A percentile compares a stretch with the other conserved stretches of the same genome.
phyloP scores from a whole-genome alignment of 2,329 filamentous ascomycete genomes.

The Fusarium xyrophilum region DNA sequence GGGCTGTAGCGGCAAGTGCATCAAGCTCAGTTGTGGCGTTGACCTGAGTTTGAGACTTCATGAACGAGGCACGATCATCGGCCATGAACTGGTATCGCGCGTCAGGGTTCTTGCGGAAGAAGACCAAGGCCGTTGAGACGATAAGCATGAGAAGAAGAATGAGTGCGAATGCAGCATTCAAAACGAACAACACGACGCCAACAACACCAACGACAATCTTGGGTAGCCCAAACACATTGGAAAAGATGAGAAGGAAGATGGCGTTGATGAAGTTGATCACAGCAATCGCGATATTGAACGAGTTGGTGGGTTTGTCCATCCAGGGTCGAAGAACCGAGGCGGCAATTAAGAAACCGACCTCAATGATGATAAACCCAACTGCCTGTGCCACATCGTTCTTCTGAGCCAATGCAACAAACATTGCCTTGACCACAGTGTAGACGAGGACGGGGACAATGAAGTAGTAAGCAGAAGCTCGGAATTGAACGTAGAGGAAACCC shows the following conservation, averaged over 20 bases:
- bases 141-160: constrained; percentile 82
- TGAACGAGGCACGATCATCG: constrained; percentile 94
- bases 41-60: constrained; percentile 91
- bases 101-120: constrained; percentile 93
- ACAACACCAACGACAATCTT: constrained; percentile 84
- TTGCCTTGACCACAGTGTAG: constrained; percentile 85
- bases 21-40: constrained; percentile 83
- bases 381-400: constrained; percentile 74
- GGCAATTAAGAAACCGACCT: constrained; percentile 77
- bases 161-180: constrained; percentile 83
- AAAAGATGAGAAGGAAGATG: constrained; percentile 89
- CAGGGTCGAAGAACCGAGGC: constrained; percentile 85
- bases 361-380: constrained; percentile 81
- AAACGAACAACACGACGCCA: constrained; percentile 86
- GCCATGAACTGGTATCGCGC: constrained; percentile 95
- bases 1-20: constrained; percentile 85
- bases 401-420: constrained; percentile 87
- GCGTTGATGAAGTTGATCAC: constrained; percentile 90
- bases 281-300: constrained; percentile 92
- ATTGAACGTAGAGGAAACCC: constrained; percentile 97
- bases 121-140: constrained; percentile 67
- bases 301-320: constrained; percentile 99
- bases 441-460: constrained; percentile 82
- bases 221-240: constrained; percentile 83
- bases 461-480: constrained; percentile 94